phyloP scores from a whole-genome alignment of 1,139 yeast species.

The Yamadazyma dushanensis region DNA sequence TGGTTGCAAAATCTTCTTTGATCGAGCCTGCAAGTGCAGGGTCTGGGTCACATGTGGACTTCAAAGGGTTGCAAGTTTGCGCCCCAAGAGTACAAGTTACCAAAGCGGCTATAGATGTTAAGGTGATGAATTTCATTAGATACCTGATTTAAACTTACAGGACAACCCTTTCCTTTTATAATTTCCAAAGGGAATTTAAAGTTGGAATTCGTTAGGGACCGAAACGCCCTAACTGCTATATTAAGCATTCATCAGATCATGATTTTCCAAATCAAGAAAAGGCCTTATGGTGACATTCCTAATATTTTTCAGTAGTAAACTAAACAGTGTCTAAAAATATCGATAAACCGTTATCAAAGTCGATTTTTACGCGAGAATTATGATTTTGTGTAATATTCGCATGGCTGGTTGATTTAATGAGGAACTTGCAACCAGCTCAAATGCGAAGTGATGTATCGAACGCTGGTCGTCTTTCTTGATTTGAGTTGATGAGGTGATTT shows the following conservation, averaged over 20 bases:
- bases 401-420: constrained; percentile 5
- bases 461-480: background rate
- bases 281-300: background rate
- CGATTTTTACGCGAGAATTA: background rate
- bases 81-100: constrained; percentile 9
- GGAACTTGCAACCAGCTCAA: constrained; percentile 2
- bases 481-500: too few species aligned
- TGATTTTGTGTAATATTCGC: constrained; percentile 4
- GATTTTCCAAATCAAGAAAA: constrained; percentile 4
- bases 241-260: background rate
- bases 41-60: constrained; percentile 37
- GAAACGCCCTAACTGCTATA: background rate
- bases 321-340: background rate
- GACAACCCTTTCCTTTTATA: too few species aligned
- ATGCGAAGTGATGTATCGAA: background rate
- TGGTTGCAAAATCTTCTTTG: constrained; percentile 45
- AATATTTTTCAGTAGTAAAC: background rate
- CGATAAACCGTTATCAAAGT: background rate
- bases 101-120: constrained; percentile 10
- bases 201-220: background rate
- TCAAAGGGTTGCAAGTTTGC: constrained; percentile 36
- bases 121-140: constrained; percentile 12
- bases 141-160: background rate
- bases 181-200: background rate
- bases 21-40: constrained; percentile 59